Evolutionary conservation across 2,329 filamentous ascomycete species (phyloP).

Genomic region (Karstenula rhodostoma): DNA sequence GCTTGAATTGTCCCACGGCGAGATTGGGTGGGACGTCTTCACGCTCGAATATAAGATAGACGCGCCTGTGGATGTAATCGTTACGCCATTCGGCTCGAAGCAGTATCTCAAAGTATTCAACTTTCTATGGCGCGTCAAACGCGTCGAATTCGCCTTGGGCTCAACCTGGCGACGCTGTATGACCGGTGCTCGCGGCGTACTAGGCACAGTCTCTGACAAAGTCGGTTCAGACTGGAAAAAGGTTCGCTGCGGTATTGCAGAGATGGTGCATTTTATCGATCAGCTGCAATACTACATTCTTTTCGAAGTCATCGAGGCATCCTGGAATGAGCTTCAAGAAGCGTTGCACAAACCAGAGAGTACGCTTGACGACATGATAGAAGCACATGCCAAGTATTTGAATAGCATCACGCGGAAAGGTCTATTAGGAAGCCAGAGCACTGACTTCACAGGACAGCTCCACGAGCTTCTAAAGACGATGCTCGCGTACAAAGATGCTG

Average conservation of each 20-base stretch:
- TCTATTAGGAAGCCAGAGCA: slow-evolving; percentile 75
- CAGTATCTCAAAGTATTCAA: slow-evolving; percentile 99
- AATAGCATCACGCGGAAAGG: slow-evolving; percentile 96
- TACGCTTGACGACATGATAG: slow-evolving; percentile 93
- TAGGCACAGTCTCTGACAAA: slow-evolving; percentile 76
- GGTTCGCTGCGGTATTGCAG: slow-evolving; percentile 85
- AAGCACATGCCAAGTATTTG: slow-evolving; percentile 88
- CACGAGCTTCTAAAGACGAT: slow-evolving; percentile 93
- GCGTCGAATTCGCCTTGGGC: slow-evolving; percentile 91
- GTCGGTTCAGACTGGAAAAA: slow-evolving; percentile 86
- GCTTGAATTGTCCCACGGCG: slow-evolving; percentile 93
- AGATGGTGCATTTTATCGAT: slow-evolving; percentile 98
- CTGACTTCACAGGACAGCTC: slow-evolving; percentile 86
- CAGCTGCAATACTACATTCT: slow-evolving; percentile 98
- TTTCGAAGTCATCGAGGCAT: slow-evolving; percentile 97
- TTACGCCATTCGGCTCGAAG: slow-evolving; percentile 92
- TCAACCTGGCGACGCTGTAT: slow-evolving; percentile 95
- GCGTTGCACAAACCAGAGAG: slow-evolving; percentile 84
- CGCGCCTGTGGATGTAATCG: slow-evolving; percentile 93
- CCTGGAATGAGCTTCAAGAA: slow-evolving; percentile 88
- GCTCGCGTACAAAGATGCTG: slow-evolving; percentile 90
- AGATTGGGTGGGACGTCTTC: slow-evolving; percentile 99
- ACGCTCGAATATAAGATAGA: slow-evolving; percentile 99
- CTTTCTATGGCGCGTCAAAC: slow-evolving; percentile 97
- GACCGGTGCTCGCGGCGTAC: slow-evolving; percentile 91